Evolutionary conservation across 805 yeast genomes (phyloP), one percentile per base, ranked within the genome.

Genomic region (Wickerhamiella cacticola): DNA sequence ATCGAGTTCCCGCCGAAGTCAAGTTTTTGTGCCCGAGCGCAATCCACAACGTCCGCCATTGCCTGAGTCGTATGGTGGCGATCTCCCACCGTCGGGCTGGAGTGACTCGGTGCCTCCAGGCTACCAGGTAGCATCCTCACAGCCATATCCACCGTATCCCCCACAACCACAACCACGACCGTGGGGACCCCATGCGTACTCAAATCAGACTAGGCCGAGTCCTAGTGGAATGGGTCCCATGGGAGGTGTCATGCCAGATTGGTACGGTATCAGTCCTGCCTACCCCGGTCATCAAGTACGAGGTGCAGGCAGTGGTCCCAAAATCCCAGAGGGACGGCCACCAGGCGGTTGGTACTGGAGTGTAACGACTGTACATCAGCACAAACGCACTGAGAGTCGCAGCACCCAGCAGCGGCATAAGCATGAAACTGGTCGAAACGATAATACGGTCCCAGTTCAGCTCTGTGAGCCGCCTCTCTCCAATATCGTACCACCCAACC

Each of bases 401-500:
- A 22, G 31, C 16, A 23, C 41, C 3, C 41, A 42, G 40, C 35
- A 45, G 33, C 34, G 44, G 39, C 26, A 39, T 31, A 16, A 45
- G 33, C 28, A 41, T 16, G 46, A 49, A 12, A 45, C 56, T 24
- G 59, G 56, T 10, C 48, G 10, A 9, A 34, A 41, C 8, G 31
- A 40, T 4, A 33, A 24, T 13, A 45, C 48, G 16, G 40, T 57
- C 9, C 60, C 60, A 1, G 54, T 57, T 29, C 59, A 54, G 47
- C 57, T 75, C 45, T 74, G 77, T 3, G 60, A 59, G n/a, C 78
- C 79, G 1, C 80, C 80, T 1, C 59, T 75, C 23, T 53, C 67
- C 2, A 59, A 66, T 19, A 67, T 68, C 0, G 47, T 55, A 19
- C 66, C 71, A 3, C 60, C 69, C 1, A 64, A 72, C 29, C 73